Percentiles rank a stretch among this genome's conserved stretches.
Evolutionary conservation across 2,329 filamentous ascomycete genomes (phyloP).

Genomic region (Epichloe hybrida): DNA sequence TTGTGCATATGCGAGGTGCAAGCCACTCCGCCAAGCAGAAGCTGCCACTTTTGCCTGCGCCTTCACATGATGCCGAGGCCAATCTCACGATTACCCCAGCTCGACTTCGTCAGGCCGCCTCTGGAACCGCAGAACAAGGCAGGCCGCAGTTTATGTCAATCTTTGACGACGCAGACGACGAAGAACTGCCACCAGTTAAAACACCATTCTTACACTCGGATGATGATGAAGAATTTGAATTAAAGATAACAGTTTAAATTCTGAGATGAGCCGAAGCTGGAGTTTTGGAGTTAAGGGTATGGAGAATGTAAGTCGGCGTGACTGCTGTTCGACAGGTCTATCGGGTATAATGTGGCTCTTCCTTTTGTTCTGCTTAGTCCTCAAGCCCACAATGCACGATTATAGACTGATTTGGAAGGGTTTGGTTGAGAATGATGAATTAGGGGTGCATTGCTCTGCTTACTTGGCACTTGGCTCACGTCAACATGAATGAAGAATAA

Average conservation of each 20-base stretch:
- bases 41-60: slow-evolving; percentile 8
- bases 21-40: slow-evolving; percentile 6
- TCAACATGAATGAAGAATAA: background rate
- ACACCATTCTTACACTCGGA: slow-evolving; percentile 16
- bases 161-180: slow-evolving; percentile 37
- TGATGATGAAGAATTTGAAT: slow-evolving; percentile 43
- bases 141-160: slow-evolving; percentile 43
- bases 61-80: slow-evolving; percentile 3
- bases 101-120: slow-evolving; percentile 14
- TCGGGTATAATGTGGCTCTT: background rate
- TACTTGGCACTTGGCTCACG: background rate
- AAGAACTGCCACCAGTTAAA: slow-evolving; percentile 18
- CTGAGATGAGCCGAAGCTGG: background rate
- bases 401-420: background rate
- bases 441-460: background rate
- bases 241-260: slow-evolving; percentile 25
- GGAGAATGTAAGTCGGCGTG: background rate
- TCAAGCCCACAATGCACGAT: background rate
- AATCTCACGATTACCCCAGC: slow-evolving; percentile 36
- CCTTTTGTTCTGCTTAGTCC: background rate
- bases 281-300: slow-evolving; percentile 1
- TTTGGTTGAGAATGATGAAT: background rate
- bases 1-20: slow-evolving; percentile 21
- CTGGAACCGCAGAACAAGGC: slow-evolving; percentile 12
- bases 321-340: background rate